A percentile compares a stretch with the other conserved stretches of the same genome.
Evolutionary conservation across 106 monocot genomes (phyloP).

Genomic region (Apostasia shenzhenica): DNA sequence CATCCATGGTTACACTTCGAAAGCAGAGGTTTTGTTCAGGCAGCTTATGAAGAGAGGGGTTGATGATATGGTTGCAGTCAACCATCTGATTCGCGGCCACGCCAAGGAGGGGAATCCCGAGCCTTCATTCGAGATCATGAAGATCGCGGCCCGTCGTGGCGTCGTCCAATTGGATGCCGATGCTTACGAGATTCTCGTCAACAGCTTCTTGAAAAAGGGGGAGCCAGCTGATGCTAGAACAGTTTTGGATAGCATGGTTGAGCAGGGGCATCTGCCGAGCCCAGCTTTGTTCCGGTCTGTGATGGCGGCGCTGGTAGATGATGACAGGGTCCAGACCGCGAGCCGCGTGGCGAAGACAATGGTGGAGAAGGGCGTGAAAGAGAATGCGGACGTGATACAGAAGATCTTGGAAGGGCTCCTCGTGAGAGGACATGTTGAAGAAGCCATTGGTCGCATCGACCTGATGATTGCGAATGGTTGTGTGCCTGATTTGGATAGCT

Average conservation of each 20-base stretch:
- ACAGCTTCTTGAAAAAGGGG: constrained; percentile 77
- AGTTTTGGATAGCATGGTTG: constrained; percentile 77
- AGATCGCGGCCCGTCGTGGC: constrained; percentile 64
- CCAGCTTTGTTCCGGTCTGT: constrained; percentile 64
- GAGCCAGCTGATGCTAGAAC: constrained; percentile 80
- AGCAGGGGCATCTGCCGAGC: constrained; percentile 71
- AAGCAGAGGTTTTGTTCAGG: constrained; percentile 82
- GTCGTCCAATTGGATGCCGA: constrained; percentile 56
- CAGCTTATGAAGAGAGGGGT: constrained; percentile 97
- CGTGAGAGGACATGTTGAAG: constrained; percentile 90
- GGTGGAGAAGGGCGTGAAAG: constrained; percentile 88
- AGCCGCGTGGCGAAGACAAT: constrained; percentile 94
- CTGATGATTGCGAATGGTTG: constrained; percentile 52
- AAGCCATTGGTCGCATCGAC: constrained; percentile 79
- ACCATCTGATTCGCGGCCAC: constrained; percentile 73
- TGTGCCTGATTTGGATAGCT: constrained; percentile 42
- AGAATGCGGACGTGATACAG: constrained; percentile 72
- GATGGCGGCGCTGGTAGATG: constrained; percentile 62
- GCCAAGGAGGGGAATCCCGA: constrained; percentile 65
- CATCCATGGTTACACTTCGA: constrained; percentile 39
- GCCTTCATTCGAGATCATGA: constrained; percentile 59
- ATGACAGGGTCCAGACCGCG: constrained; percentile 81
- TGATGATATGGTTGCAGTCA: constrained; percentile 66
- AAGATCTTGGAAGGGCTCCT: constrained; percentile 78
- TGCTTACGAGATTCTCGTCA: constrained; percentile 41